phyloP scores from a whole-genome alignment of 2,329 filamentous ascomycete species.

The Penicillium sp. region DNA sequence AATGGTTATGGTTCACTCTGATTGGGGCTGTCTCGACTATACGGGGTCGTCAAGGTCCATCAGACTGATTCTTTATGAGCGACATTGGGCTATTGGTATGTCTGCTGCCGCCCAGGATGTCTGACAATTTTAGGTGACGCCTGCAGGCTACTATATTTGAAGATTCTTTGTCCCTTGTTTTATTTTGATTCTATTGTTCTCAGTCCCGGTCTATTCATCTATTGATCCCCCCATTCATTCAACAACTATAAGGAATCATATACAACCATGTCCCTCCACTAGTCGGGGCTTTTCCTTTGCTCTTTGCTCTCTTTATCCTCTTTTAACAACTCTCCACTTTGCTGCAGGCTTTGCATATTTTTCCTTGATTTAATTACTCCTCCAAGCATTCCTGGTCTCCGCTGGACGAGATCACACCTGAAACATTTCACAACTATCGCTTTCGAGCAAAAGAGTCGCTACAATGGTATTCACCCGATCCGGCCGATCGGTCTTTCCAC shows the following conservation, averaged over 20 bases:
- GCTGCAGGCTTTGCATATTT: neutral
- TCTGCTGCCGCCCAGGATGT: slow-evolving; percentile 15
- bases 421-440: neutral
- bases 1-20: slow-evolving; percentile 6
- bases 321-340: neutral
- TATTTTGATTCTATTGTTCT: slow-evolving; percentile 7
- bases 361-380: neutral
- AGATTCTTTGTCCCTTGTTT: slow-evolving; percentile 7
- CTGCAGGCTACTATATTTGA: slow-evolving; percentile 10
- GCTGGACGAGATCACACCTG: slow-evolving; percentile 3
- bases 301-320: neutral
- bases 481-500: slow-evolving; percentile 35
- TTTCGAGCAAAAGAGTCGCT: neutral
- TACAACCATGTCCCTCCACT: slow-evolving; percentile 1
- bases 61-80: slow-evolving; percentile 15
- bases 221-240: slow-evolving; percentile 5
- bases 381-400: neutral
- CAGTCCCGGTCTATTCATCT: slow-evolving; percentile 1
- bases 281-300: neutral
- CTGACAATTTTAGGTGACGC: slow-evolving; percentile 1
- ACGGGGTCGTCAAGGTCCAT: slow-evolving; percentile 10
- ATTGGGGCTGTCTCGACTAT: slow-evolving; percentile 15
- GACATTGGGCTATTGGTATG: slow-evolving; percentile 1
- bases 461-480: slow-evolving; percentile 37
- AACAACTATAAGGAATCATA: slow-evolving; percentile 3